Evolutionary conservation across 148 eudicot genomes (phyloP).

Genomic region (Rhododendron henanense): DNA sequence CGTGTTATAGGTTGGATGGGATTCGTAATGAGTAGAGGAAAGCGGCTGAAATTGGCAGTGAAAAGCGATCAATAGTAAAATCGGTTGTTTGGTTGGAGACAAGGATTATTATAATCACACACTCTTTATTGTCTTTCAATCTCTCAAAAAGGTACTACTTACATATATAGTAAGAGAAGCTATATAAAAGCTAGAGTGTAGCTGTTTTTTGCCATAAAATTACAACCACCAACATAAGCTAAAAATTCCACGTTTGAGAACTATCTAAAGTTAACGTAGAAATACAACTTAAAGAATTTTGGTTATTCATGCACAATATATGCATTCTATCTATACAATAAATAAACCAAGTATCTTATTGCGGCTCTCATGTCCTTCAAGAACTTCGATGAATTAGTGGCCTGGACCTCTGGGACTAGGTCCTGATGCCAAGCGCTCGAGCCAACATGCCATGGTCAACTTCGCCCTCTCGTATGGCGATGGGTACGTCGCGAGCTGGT

Average conservation of each 20-base stretch:
- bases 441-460: conserved; percentile 14
- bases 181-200: neutral
- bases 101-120: neutral
- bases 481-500: neutral
- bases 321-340: neutral
- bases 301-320: neutral
- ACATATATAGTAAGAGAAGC: neutral
- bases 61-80: neutral
- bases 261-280: neutral
- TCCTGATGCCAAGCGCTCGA: conserved; percentile 17
- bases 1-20: neutral
- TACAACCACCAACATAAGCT: neutral
- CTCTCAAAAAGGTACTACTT: neutral
- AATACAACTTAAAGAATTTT: neutral
- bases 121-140: neutral
- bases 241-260: neutral
- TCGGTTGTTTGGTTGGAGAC: neutral
- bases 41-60: no score
- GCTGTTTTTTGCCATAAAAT: neutral
- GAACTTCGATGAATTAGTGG: conserved; percentile 3
- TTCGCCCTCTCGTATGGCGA: conserved; percentile 9
- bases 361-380: neutral
- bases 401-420: conserved; percentile 25
- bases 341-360: neutral
- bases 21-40: no score